Base-by-base conservation (phyloP, 129 eudicot genomes). In the Flaveria ramosissima region DNA sequence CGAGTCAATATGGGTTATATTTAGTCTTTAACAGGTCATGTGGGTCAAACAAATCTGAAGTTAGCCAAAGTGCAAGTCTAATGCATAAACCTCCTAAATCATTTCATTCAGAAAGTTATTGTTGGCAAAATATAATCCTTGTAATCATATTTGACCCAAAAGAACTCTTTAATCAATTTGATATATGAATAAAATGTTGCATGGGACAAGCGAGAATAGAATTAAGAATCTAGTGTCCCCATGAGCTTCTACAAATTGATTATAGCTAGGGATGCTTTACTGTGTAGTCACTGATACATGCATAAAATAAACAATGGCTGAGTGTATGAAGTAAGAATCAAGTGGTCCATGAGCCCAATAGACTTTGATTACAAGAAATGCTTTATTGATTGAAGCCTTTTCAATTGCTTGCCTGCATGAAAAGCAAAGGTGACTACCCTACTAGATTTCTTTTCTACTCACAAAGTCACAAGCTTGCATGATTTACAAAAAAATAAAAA, bases 341-440 rank as follows among this genome's bases (percentile, higher is more conserved):
- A 56, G 70, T 74, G 84, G 79, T 80, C 71, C 84, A 66, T 80
- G 55, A 80, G 45, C 79, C 69, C 17, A 56, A 45, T 45, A 45
- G 45, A 30, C 75, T n/a, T 56, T 43, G 52, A 59, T 61, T 60
- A 46, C 72, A 70, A 70, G 82, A 56, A 36, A 47, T 78, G 26
- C 56, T 74, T 80, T 80, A 45, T 66, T 66, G 70, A 80, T 66
- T 66, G 17, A 73, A 43, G 51, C 69, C 55, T 73, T 80, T 80
- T 67, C 24, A 3, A 52, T 27, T 80, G 84, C 70, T 80, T 80
- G 84, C 76, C 23, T 73, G 43, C 74, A 55, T 67, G 32, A n/a
- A 74, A 80, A 74, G 84, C 80, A 80, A 65, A 64, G 78, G 57
- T 61, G 20, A 53, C 48, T 56, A 43, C 53, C 57, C 52, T 66